phyloP scores from a whole-genome alignment of 177 flowering plant species.

The Vitis hybrid region DNA sequence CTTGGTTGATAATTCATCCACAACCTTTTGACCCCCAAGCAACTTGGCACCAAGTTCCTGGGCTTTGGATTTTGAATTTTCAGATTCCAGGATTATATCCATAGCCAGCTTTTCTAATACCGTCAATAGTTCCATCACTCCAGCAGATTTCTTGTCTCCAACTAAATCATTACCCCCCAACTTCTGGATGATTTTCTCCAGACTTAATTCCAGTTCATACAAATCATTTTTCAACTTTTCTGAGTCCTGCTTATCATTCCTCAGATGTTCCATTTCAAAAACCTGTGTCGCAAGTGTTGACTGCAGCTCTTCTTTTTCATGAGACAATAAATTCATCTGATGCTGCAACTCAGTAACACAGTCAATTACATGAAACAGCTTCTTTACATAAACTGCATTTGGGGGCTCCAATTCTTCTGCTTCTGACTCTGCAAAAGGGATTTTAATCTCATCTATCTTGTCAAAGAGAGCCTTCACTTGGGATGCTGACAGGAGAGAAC shows the following conservation, averaged over 20 bases:
- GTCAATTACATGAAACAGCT: slow-evolving; percentile 59
- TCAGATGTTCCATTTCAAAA: slow-evolving; percentile 54
- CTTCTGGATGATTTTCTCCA: slow-evolving; percentile 54
- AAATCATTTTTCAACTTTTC: slow-evolving; percentile 44
- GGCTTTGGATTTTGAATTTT: slow-evolving; percentile 51
- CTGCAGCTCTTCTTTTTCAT: slow-evolving; percentile 59
- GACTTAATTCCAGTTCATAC: slow-evolving; percentile 34
- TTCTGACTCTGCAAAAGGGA: slow-evolving; percentile 34
- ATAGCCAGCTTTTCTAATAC: slow-evolving; percentile 52
- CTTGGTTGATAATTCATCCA: slow-evolving; percentile 67
- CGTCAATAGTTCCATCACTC: slow-evolving; percentile 34
- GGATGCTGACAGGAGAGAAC: slow-evolving; percentile 38
- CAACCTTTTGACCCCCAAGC: slow-evolving; percentile 52
- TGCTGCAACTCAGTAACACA: slow-evolving; percentile 37
- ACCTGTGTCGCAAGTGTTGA: slow-evolving; percentile 36
- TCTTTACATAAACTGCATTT: slow-evolving; percentile 38
- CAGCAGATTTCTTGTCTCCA: slow-evolving; percentile 39
- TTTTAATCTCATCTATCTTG: slow-evolving; percentile 45
- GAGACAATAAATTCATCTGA: slow-evolving; percentile 36
- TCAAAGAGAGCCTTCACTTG: slow-evolving; percentile 49
- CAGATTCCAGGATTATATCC: slow-evolving; percentile 46
- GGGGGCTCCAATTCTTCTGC: slow-evolving; percentile 27
- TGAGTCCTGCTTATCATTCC: slow-evolving; percentile 36
- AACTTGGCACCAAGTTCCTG: slow-evolving; percentile 57
- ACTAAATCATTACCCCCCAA: slow-evolving; percentile 48